A percentile compares a stretch with the other conserved stretches of the same genome.
Conservation (phyloP, 345 rosid species). For the Kandelia obovata region DNA sequence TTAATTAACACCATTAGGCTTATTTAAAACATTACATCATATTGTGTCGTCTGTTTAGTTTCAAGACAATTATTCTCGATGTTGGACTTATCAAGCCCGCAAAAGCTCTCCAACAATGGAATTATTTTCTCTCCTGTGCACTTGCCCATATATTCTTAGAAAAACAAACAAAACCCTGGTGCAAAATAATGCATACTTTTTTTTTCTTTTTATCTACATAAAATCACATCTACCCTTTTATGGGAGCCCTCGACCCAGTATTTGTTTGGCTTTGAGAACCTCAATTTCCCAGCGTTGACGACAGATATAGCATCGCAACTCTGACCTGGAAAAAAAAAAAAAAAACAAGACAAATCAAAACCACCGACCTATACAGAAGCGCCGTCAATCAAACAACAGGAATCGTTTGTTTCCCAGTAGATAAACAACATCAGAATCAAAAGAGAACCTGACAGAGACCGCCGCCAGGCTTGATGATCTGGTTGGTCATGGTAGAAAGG, state of each 20-base stretch:
- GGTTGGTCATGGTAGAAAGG: slow-evolving; percentile 63
- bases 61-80: neutral
- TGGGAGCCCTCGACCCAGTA: slow-evolving; percentile 79
- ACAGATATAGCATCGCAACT: slow-evolving; percentile 64
- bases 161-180: neutral
- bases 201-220: neutral
- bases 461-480: slow-evolving; percentile 77
- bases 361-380: no score
- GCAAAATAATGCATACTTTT: neutral
- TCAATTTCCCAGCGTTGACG: slow-evolving; percentile 66
- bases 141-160: neutral
- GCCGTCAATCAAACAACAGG: slow-evolving; percentile 7
- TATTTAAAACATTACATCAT: no score
- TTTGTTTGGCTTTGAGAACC: slow-evolving; percentile 65
- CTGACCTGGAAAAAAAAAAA: slow-evolving; percentile 26
- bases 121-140: neutral
- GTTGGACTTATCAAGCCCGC: neutral
- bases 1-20: no score
- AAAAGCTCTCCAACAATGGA: slow-evolving; percentile 2
- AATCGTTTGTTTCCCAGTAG: neutral
- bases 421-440: neutral
- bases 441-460: slow-evolving; percentile 76
- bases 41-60: no score
- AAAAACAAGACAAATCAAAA: neutral
- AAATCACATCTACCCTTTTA: slow-evolving; percentile 55